Evolutionary conservation across 2,329 filamentous ascomycete species (phyloP).

Genomic region (Helotiales sp.): DNA sequence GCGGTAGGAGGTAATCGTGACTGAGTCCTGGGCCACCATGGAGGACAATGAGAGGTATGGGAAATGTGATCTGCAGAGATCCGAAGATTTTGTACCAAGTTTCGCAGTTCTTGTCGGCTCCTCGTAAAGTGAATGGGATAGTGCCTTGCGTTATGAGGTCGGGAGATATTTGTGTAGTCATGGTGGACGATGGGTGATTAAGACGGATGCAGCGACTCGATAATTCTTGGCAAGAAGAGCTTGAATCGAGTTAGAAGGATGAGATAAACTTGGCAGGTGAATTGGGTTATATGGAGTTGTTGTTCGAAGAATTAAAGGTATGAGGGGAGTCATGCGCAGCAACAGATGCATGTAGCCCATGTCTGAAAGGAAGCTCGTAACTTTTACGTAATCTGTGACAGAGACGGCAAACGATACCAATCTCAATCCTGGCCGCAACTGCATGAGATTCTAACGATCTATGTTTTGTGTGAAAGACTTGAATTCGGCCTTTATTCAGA

Average conservation of each 20-base stretch:
- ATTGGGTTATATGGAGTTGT: too few species aligned
- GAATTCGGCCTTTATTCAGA: too few species aligned
- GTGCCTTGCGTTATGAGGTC: background rate
- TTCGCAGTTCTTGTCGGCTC: slow-evolving; percentile 43
- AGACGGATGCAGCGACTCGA: background rate
- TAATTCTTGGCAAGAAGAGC: background rate
- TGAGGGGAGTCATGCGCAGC: background rate
- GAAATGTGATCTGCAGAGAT: slow-evolving; percentile 30
- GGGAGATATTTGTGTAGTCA: background rate
- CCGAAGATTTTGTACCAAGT: slow-evolving; percentile 50
- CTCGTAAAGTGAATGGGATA: slow-evolving; percentile 12
- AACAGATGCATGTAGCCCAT: background rate
- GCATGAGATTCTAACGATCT: too few species aligned
- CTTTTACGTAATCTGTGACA: too few species aligned
- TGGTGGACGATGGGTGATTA: background rate
- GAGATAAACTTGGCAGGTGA: background rate
- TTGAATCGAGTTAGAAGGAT: background rate
- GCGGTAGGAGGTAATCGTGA: slow-evolving; percentile 47
- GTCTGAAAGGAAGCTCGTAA: too few species aligned
- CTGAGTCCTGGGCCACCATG: slow-evolving; percentile 54
- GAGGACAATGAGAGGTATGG: slow-evolving; percentile 40
- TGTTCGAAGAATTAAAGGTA: background rate
- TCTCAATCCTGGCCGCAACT: too few species aligned
- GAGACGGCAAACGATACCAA: too few species aligned
- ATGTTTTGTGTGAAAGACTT: too few species aligned